Percentiles rank a stretch among this genome's conserved stretches.
Conservation (phyloP, 805 yeast species). For the Suhomyces kilbournensis region DNA sequence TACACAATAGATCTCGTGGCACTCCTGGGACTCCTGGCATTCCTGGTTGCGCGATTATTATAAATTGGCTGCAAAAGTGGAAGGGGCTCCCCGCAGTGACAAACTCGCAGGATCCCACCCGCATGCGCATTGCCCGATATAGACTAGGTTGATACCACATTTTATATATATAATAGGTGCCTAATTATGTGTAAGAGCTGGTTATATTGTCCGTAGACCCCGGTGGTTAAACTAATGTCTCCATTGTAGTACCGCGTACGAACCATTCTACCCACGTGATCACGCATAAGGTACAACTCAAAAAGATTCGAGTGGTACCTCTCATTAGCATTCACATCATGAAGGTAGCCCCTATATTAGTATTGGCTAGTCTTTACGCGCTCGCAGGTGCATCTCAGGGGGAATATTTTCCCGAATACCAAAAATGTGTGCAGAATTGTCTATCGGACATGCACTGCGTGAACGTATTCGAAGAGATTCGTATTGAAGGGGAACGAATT, state of each 20-base stretch:
- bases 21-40: neutral
- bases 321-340: neutral
- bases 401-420: neutral
- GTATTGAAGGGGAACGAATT: neutral
- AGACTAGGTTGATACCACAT: neutral
- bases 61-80: neutral
- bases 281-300: neutral
- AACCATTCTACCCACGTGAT: neutral
- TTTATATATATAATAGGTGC: neutral
- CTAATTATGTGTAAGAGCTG: neutral
- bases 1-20: neutral
- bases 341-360: neutral
- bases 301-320: neutral
- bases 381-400: neutral
- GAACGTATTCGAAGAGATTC: neutral
- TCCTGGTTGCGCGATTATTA: neutral
- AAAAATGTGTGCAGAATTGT: neutral
- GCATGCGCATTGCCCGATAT: neutral
- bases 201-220: too few species aligned
- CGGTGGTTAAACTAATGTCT: too few species aligned
- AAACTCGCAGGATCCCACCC: neutral
- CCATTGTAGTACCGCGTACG: too few species aligned
- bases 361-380: neutral
- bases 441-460: neutral
- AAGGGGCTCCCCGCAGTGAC: neutral